Evolutionary conservation across 208 protist genomes (phyloP).

Genomic region (Trichomonas vaginalis): DNA sequence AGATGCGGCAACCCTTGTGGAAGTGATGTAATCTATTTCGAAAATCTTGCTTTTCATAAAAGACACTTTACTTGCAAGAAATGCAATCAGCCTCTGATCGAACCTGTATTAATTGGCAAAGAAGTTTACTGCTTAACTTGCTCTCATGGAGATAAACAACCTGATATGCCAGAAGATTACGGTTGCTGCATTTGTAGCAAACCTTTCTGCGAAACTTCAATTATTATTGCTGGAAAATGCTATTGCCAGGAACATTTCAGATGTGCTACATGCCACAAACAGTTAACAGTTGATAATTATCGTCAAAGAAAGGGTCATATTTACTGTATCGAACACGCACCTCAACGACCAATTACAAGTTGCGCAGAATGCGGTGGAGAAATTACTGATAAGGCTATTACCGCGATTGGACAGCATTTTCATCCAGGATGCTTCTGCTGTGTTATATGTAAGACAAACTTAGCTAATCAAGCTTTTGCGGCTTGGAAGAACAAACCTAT

Average conservation of each 20-base stretch:
- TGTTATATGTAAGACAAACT: not conserved
- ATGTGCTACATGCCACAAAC: not conserved
- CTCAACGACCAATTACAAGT: not conserved
- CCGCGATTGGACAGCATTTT: not conserved
- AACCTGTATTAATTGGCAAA: not conserved
- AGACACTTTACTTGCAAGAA: constrained; percentile 2
- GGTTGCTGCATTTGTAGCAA: not conserved
- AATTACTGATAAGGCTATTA: not conserved
- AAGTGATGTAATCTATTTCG: not conserved
- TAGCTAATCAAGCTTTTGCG: not conserved
- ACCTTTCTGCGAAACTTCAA: not conserved
- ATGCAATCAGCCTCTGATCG: not conserved
- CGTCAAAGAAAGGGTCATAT: not conserved
- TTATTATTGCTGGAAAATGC: not conserved
- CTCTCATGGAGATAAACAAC: not conserved
- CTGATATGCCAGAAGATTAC: not conserved
- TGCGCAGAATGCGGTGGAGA: not conserved
- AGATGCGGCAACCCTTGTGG: constrained; percentile 5
- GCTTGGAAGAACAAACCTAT: not conserved
- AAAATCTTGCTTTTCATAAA: not conserved
- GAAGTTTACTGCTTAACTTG: not conserved
- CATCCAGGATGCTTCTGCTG: not conserved
- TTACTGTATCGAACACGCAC: not conserved
- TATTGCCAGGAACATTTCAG: not conserved
- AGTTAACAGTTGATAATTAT: not conserved